Evolutionary conservation across 1,284 basidiomycete species (phyloP), one percentile per base, ranked within the genome.

Genomic region (Ganoderma resinaceum): DNA sequence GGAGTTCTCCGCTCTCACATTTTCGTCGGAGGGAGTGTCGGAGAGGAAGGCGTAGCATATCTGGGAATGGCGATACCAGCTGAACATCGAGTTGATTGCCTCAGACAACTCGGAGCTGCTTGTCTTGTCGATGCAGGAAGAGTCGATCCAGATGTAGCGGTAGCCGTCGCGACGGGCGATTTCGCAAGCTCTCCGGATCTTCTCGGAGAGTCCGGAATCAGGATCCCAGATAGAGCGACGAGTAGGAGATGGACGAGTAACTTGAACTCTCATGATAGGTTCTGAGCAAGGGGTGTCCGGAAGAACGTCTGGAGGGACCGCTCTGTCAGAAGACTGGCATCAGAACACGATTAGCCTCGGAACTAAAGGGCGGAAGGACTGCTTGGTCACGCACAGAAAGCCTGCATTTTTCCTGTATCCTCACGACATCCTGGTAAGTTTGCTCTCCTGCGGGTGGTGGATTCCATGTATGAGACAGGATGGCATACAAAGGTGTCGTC

Each of bases 71-170:
- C 37, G 5, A 35, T 65, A 65, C 37, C 42, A 65, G 12, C 16
- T 26, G 58, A 46, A 65, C 63, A 65, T 65, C 20, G 63, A 59
- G 58, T 65, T 65, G 63, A 65, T 59, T 0, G 63, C 63, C 46
- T 65, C 63, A 8, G 40, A 33, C n/a, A 65, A 42, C 57, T 60
- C 65, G 14, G 65, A 43, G 43, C 58, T 61, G 59, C 65, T 66
- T 4, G 59, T 31, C 49, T 66, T 66, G 59, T 66, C 65, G 59
- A 66, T 66, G 46, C 65, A 66, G 65, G 58, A 66, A 26, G 60
- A 53, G 60, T 66, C 64, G 35, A 38, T 52, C 64, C 64, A 66
- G 37, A 66, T 33, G 40, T 35, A 61, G 1, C 18, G 16, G 58
- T 60, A 53, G 14, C 64, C 64, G 37, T 66, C 40, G 2, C 9